Conservation (phyloP, 495 filamentous ascomycete species). For the Talaromyces proteolyticus region DNA sequence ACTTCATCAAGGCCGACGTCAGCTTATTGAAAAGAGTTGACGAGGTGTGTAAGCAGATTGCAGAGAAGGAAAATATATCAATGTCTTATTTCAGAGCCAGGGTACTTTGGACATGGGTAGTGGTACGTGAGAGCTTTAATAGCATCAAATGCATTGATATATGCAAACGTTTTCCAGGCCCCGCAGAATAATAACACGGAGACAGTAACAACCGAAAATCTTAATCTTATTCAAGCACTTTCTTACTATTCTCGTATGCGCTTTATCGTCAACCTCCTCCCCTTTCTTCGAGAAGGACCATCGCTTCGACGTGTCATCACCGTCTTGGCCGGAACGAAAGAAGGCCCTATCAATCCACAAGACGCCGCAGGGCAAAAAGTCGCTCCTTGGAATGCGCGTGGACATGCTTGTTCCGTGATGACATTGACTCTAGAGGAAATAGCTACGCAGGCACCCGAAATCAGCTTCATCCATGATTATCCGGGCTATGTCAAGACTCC, state of each 20-base stretch:
- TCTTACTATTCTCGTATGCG: conserved; percentile 34
- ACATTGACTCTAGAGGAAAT: conserved; percentile 26
- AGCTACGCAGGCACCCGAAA: conserved; percentile 13
- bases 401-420: conserved; percentile 21
- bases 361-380: conserved; percentile 35
- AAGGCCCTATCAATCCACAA: conserved; percentile 37
- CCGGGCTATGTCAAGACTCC: conserved; percentile 31
- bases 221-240: conserved; percentile 22
- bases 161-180: too few relatives aligned
- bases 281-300: conserved; percentile 21
- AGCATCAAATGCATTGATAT: background rate
- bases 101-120: conserved; percentile 11
- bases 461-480: conserved; percentile 32
- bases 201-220: conserved; percentile 21
- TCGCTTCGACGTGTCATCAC: conserved; percentile 42
- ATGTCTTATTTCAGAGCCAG: conserved; percentile 45
- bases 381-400: conserved; percentile 18
- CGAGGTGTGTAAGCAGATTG: conserved; percentile 47
- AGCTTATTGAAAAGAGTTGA: conserved; percentile 51
- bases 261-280: conserved; percentile 28
- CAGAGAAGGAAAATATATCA: conserved; percentile 41
- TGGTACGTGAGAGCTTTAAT: background rate
- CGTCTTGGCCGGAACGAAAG: conserved; percentile 42
- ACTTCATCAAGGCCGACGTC: conserved; percentile 47
- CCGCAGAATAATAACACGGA: background rate